phyloP scores from a whole-genome alignment of 1,284 basidiomycete genomes.

The Amylostereum areolatum region DNA sequence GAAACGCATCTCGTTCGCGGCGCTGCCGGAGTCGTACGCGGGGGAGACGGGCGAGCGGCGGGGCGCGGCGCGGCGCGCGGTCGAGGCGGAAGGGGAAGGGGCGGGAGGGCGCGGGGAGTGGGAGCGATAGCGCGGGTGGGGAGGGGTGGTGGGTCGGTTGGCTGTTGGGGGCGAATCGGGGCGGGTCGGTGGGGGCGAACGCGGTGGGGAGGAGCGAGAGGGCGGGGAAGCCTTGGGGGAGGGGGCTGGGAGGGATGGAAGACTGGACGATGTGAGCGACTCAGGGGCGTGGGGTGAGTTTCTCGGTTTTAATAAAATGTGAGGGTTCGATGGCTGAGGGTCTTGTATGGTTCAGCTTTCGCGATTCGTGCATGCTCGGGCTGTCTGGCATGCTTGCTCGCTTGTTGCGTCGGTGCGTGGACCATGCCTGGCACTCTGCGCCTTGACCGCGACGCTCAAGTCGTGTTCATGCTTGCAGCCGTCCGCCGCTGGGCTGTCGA shows the following conservation, averaged over 20 bases:
- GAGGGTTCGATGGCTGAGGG: background rate
- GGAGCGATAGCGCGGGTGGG: constrained; percentile 15
- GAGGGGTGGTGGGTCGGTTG: constrained; percentile 48
- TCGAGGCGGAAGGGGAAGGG: constrained; percentile 22
- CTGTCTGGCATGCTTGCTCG: too few relatives aligned
- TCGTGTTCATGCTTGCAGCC: too few relatives aligned
- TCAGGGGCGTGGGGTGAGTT: background rate
- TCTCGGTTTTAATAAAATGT: background rate
- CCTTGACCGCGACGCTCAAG: too few relatives aligned
- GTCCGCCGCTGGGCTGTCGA: too few relatives aligned
- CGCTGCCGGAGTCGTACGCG: constrained; percentile 58
- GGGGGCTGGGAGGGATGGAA: constrained; percentile 43
- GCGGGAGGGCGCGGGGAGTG: constrained; percentile 15
- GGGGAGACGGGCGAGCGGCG: constrained; percentile 15
- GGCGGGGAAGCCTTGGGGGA: constrained; percentile 33
- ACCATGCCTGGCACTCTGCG: too few relatives aligned
- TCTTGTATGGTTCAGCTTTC: too few relatives aligned
- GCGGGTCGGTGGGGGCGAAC: constrained; percentile 37
- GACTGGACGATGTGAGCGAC: constrained; percentile 47
- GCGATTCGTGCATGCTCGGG: too few relatives aligned
- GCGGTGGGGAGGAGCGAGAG: constrained; percentile 40
- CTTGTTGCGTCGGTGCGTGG: too few relatives aligned
- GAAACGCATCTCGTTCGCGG: constrained; percentile 70
- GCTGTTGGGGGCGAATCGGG: constrained; percentile 25
- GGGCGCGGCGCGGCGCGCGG: constrained; percentile 16